A percentile compares a stretch with the other conserved stretches of the same genome.
Conservation (phyloP, 768 basidiomycete species). For the Rhizopogon vesiculosus region DNA sequence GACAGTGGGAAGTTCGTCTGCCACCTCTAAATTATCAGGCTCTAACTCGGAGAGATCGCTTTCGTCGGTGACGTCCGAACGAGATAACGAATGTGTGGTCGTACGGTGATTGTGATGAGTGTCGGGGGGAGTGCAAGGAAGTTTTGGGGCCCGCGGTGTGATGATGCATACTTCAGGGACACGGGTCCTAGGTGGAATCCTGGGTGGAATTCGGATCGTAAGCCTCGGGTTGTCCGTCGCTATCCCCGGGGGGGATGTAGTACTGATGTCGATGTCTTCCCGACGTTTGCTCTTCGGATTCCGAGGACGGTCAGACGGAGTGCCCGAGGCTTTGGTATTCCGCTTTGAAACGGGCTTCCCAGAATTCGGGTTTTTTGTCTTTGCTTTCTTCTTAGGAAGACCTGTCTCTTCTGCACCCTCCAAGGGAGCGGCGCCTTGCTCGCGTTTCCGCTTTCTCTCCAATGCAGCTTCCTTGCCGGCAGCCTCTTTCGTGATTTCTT, state of each 20-base stretch:
- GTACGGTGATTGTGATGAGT: constrained; percentile 17
- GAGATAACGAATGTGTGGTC: constrained; percentile 1
- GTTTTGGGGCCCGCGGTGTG: constrained; percentile 1
- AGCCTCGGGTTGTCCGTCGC: neutral
- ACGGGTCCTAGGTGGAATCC: neutral
- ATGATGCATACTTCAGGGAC: constrained; percentile 12
- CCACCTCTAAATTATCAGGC: constrained; percentile 12
- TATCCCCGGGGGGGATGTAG: neutral
- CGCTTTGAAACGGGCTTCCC: constrained; percentile 13
- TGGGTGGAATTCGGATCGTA: neutral
- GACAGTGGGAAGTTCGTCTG: constrained; percentile 21
- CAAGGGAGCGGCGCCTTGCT: constrained; percentile 34
- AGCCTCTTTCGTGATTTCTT: constrained; percentile 53
- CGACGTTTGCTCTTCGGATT: constrained; percentile 19
- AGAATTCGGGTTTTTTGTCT: constrained; percentile 11
- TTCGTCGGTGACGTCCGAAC: constrained; percentile 13
- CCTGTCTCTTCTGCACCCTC: constrained; percentile 2
- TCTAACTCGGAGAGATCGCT: constrained; percentile 22
- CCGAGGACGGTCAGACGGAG: constrained; percentile 21
- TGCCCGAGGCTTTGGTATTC: constrained; percentile 21
- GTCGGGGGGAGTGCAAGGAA: constrained; percentile 16
- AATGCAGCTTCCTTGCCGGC: constrained; percentile 47
- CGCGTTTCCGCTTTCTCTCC: constrained; percentile 55
- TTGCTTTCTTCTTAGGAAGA: constrained; percentile 12
- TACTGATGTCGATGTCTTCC: neutral